Conservation (phyloP, 2,329 filamentous ascomycete genomes). For the Aspergillus unguis region DNA sequence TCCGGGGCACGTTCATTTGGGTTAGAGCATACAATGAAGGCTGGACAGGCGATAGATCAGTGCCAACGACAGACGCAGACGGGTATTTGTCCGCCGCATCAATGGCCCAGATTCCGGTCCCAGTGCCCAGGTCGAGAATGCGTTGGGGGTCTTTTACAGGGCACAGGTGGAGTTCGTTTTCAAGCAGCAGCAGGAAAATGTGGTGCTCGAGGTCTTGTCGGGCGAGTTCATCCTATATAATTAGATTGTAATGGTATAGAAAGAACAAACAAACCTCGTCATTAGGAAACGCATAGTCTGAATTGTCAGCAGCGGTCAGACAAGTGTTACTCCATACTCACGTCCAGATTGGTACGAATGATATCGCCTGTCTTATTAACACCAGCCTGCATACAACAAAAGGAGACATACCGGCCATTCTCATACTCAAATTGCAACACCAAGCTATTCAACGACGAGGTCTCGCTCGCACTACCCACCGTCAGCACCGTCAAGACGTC, state of each 20-base stretch:
- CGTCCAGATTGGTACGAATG: slow-evolving; percentile 1
- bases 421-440: slow-evolving; percentile 1
- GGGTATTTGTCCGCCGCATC: slow-evolving; percentile 3
- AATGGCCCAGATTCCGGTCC: slow-evolving; percentile 6
- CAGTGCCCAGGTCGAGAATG: slow-evolving; percentile 7
- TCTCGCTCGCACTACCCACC: background rate
- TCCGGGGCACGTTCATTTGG: background rate
- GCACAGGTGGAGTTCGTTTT: background rate
- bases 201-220: slow-evolving; percentile 10
- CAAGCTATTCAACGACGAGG: background rate
- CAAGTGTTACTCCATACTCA: background rate
- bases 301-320: background rate
- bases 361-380: background rate
- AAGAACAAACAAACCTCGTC: slow-evolving; percentile 3
- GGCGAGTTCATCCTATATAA: background rate
- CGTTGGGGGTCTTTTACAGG: slow-evolving; percentile 1
- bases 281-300: slow-evolving; percentile 6
- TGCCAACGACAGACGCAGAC: background rate
- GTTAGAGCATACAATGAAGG: background rate
- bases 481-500: background rate
- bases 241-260: background rate
- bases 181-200: slow-evolving; percentile 2
- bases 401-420: background rate
- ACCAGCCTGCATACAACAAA: background rate
- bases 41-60: background rate